Percentiles rank a stretch among this genome's conserved stretches.
Conservation (phyloP, 2,329 filamentous ascomycete genomes). For the Blastomyces parvus region DNA sequence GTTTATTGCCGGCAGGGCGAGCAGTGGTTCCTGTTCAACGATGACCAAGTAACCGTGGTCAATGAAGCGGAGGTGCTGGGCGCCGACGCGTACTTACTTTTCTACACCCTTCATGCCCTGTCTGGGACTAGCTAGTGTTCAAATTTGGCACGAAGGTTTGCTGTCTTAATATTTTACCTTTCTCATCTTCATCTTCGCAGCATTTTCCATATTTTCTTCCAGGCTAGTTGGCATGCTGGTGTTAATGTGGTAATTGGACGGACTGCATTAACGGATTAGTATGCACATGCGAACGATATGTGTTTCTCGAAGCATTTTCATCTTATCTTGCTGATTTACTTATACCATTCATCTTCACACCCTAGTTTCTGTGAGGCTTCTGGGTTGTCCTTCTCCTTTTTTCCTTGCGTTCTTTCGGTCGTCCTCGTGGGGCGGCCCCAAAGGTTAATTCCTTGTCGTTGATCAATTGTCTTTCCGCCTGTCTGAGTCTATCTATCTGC, state of each 20-base stretch:
- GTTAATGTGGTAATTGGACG: background rate
- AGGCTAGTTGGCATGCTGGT: too few species aligned
- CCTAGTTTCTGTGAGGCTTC: background rate
- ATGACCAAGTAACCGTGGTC: conserved; percentile 81
- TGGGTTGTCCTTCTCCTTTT: background rate
- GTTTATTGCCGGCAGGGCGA: conserved; percentile 78
- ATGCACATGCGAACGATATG: background rate
- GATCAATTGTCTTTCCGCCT: background rate
- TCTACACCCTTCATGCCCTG: conserved; percentile 51
- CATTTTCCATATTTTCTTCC: background rate
- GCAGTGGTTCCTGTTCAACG: conserved; percentile 93
- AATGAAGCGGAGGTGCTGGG: conserved; percentile 74
- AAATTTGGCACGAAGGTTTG: background rate
- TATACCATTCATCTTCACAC: background rate
- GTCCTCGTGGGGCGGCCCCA: background rate
- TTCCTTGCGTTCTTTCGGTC: background rate
- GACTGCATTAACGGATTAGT: background rate
- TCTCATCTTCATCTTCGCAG: background rate
- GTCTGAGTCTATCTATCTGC: background rate
- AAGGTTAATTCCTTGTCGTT: background rate
- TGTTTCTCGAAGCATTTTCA: background rate
- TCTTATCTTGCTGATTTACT: background rate
- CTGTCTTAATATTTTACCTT: background rate
- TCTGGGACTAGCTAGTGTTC: conserved; percentile 8
- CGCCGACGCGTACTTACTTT: conserved; percentile 81